Conservation (phyloP, 2,329 filamentous ascomycete genomes). For the Monascus ruber region DNA sequence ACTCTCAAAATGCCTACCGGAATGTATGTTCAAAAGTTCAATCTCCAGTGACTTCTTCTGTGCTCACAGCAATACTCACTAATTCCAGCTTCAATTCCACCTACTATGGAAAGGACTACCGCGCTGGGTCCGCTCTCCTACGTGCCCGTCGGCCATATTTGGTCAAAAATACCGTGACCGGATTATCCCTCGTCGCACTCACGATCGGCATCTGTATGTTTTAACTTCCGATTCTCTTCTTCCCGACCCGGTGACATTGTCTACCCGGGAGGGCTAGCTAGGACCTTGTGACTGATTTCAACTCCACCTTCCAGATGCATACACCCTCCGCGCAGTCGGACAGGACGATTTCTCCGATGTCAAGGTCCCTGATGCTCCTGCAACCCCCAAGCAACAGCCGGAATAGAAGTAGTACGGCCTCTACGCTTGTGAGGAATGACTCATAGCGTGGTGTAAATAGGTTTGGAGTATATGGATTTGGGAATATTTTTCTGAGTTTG, state of each 20-base stretch:
- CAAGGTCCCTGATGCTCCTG: slow-evolving; percentile 66
- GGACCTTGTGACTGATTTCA: not conserved
- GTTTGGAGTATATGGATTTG: not conserved
- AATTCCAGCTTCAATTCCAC: slow-evolving; percentile 53
- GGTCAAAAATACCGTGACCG: slow-evolving; percentile 76
- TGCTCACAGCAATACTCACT: not conserved
- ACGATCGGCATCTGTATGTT: slow-evolving; percentile 71
- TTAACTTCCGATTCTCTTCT: no score
- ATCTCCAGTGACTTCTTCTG: not conserved
- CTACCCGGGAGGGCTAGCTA: no score
- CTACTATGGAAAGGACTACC: slow-evolving; percentile 84
- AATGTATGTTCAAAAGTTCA: slow-evolving; percentile 7
- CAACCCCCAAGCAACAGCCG: slow-evolving; percentile 14
- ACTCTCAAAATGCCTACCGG: slow-evolving; percentile 10
- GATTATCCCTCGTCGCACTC: slow-evolving; percentile 61
- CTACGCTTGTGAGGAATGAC: no score
- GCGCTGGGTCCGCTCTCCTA: slow-evolving; percentile 78
- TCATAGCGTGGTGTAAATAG: no score
- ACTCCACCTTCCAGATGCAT: slow-evolving; percentile 42
- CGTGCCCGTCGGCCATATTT: slow-evolving; percentile 87
- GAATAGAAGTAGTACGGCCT: slow-evolving; percentile 7
- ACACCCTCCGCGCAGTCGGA: slow-evolving; percentile 71
- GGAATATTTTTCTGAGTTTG: not conserved
- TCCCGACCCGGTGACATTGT: no score
- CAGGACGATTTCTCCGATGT: slow-evolving; percentile 98